Evolutionary conservation across 495 filamentous ascomycete species (phyloP).

Genomic region (Aspergillus indologenus): DNA sequence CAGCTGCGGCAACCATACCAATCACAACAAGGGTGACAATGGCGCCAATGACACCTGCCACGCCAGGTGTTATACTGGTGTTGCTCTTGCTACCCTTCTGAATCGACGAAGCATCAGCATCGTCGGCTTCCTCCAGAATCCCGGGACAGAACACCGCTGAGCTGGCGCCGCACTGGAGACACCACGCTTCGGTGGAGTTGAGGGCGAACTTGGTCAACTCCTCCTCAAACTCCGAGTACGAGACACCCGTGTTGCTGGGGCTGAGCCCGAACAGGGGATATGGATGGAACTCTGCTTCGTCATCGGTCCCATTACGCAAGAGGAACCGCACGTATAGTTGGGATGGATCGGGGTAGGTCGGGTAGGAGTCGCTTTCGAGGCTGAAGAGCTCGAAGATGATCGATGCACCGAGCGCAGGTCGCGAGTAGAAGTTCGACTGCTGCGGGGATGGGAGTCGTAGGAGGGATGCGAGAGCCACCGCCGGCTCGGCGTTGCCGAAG

Average conservation of each 20-base stretch:
- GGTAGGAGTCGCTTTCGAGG: conserved; percentile 39
- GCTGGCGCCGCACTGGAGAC: conserved; percentile 57
- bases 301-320: conserved; percentile 72
- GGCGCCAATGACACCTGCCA: conserved; percentile 56
- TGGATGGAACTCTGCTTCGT: conserved; percentile 43
- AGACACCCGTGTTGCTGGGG: conserved; percentile 47
- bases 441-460: conserved; percentile 50
- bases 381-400: conserved; percentile 77
- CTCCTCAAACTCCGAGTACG: conserved; percentile 60
- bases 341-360: conserved; percentile 47
- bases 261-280: conserved; percentile 68
- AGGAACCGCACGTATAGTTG: conserved; percentile 73
- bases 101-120: background rate
- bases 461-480: conserved; percentile 73
- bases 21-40: conserved; percentile 39
- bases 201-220: conserved; percentile 62
- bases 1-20: conserved; percentile 23
- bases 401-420: conserved; percentile 65
- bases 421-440: conserved; percentile 61
- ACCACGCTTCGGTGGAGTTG: conserved; percentile 62
- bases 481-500: conserved; percentile 69
- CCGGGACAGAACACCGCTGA: conserved; percentile 57
- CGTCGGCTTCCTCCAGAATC: conserved; percentile 25
- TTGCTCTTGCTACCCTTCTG: conserved; percentile 6
- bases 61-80: conserved; percentile 32